These are phyloP conservation scores for Durotheca rogersii DNA, from an alignment of 495 filamentous ascomycete species.

Conservation along the genomic window DNA sequence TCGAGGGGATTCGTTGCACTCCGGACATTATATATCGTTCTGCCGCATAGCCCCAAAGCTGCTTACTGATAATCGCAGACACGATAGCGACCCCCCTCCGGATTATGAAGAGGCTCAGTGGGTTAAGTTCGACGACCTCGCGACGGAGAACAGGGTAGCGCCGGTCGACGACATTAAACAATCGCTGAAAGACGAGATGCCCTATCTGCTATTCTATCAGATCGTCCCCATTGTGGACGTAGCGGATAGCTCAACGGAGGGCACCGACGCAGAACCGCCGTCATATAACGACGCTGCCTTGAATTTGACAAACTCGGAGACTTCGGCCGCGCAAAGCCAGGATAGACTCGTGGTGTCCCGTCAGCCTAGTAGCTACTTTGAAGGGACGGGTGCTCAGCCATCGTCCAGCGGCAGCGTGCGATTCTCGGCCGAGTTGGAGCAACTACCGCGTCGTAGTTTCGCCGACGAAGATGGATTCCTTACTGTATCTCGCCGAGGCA, in stretches of 20 bases:
- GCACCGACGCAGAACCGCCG: conserved; percentile 53
- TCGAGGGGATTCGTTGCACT: conserved; percentile 81
- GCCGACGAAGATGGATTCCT: conserved; percentile 42
- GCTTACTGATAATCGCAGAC: conserved; percentile 53
- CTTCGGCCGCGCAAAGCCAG: conserved; percentile 23
- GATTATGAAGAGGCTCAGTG: conserved; percentile 66
- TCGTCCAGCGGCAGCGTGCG: conserved; percentile 42
- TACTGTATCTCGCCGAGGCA: conserved; percentile 44
- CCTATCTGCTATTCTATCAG: conserved; percentile 94
- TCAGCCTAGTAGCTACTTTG: conserved; percentile 46
- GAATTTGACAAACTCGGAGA: conserved; percentile 25
- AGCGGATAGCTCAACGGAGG: conserved; percentile 52
- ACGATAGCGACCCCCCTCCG: conserved; percentile 51
- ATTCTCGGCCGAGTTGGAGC: conserved; percentile 43
- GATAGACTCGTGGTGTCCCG: conserved; percentile 34
- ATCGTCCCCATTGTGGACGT: conserved; percentile 82
- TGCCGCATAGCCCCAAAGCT: conserved; percentile 66
- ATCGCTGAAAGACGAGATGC: conserved; percentile 76
- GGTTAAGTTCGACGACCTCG: conserved; percentile 89
- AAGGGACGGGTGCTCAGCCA: conserved; percentile 26
- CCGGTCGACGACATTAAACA: conserved; percentile 75
- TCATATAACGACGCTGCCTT: conserved; percentile 57
- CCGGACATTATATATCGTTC: conserved; percentile 87
- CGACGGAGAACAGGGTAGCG: conserved; percentile 59
- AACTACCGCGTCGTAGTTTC: conserved; percentile 35